Evolutionary conservation across 2,329 filamentous ascomycete species (phyloP), one percentile per base, ranked within the genome.

Genomic region (Blastomyces percursus): DNA sequence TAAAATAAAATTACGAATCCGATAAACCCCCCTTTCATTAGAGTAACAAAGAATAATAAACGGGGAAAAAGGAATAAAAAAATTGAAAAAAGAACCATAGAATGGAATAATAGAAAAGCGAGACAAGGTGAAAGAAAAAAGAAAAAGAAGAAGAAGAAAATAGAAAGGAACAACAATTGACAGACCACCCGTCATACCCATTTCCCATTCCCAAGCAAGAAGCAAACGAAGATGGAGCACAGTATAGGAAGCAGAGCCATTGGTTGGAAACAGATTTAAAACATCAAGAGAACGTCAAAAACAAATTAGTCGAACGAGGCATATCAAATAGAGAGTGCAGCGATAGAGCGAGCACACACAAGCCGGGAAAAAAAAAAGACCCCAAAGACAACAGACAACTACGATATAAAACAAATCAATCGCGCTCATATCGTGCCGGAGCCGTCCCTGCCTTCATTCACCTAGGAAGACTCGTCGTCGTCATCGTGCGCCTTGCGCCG

Each of bases 401-500:
- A 61, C 35, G 60, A 46, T 42, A 51, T 27, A 21, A 42, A 27
- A 51, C 57, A 14, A 9, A n/a, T 16, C 27, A 35, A 32, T 14
- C 32, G 32, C 30, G 52, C 24, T 50, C 35, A 32, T 27, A 35
- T 32, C 32, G 16, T 35, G 9, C 19, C 51, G 27, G 19, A n/a
- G 51, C 27, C 27, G 32, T 35, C 19, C 19, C n/a, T 51, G 24
- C 48, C n/a, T 35, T 9, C 35, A 19, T 16, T 27, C 24, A 57
- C 60, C 60, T 61, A 67, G 61, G 61, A 60, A 52, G 64, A 66
- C 58, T 67, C 66, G 16, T 66, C 65, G 12, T 67, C 66, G 11
- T 67, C 66, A 19, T 67, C 65, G 8, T 62, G 63, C 19, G 63
- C 64, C 61, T 64, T 51, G 32, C 24, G 66, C 35, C 38, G 27